phyloP scores from a whole-genome alignment of 192 early-diverging fungal species.

The Coemansia sp. region DNA sequence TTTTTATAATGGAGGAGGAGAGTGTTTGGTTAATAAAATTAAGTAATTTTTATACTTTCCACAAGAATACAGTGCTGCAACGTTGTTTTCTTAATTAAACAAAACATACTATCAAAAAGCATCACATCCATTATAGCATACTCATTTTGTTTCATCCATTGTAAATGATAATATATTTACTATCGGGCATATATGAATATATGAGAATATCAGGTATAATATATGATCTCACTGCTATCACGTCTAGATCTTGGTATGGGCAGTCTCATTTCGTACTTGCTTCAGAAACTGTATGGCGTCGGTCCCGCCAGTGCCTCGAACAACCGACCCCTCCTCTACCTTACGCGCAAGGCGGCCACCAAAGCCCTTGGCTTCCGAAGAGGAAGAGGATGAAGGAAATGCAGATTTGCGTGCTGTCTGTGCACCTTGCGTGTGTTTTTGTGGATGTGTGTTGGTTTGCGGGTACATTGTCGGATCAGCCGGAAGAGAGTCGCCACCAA shows the following conservation, averaged over 20 bases:
- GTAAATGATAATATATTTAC: too few species aligned
- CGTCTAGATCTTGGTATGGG: conserved; percentile 42
- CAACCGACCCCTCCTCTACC: conserved; percentile 56
- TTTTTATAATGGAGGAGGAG: too few species aligned
- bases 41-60: too few species aligned
- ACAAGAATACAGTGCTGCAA: too few species aligned
- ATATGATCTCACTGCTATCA: not conserved
- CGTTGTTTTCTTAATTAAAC: too few species aligned
- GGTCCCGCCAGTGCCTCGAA: conserved; percentile 78
- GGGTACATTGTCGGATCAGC: conserved; percentile 50
- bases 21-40: too few species aligned
- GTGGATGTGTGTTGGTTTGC: conserved; percentile 34
- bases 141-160: too few species aligned
- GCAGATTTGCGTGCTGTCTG: not conserved
- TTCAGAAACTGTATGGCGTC: conserved; percentile 93
- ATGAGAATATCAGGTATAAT: too few species aligned
- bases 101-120: too few species aligned
- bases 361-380: not conserved
- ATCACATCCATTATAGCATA: too few species aligned
- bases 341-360: conserved; percentile 56
- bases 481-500: conserved; percentile 45
- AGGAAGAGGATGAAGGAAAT: not conserved
- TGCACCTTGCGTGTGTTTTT: not conserved
- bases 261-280: conserved; percentile 82
- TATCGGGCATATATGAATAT: too few species aligned